These are phyloP conservation scores for Candida michaelii DNA, from an alignment of 805 yeast species.

Conservation along the genomic window DNA sequence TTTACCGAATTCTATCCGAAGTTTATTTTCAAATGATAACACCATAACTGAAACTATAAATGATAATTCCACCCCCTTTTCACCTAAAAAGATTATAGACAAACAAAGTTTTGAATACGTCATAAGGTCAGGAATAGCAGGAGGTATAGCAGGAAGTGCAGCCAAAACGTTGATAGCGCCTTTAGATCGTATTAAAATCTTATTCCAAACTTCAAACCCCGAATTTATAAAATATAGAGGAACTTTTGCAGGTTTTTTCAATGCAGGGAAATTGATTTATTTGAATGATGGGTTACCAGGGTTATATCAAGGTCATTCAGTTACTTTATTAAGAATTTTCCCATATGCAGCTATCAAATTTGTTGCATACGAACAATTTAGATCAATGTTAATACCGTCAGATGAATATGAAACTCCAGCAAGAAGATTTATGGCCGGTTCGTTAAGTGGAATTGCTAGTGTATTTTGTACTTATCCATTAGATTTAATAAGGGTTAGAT, in stretches of 20 bases:
- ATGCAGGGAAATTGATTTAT: constrained; percentile 71
- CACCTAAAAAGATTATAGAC: constrained; percentile 42
- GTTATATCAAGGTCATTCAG: constrained; percentile 93
- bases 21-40: constrained; percentile 7
- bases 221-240: constrained; percentile 81
- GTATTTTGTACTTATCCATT: constrained; percentile 91
- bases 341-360: constrained; percentile 98
- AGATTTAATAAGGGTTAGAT: constrained; percentile 83
- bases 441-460: constrained; percentile 82
- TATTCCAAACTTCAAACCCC: constrained; percentile 94
- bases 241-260: constrained; percentile 68
- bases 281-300: constrained; percentile 72
- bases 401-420: constrained; percentile 73
- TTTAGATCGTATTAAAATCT: constrained; percentile 87
- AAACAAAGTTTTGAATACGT: constrained; percentile 78
- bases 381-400: constrained; percentile 75
- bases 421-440: constrained; percentile 83
- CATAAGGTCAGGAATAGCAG: constrained; percentile 82
- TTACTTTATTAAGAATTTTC: constrained; percentile 84
- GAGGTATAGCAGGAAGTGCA: constrained; percentile 94
- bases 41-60: constrained; percentile 17
- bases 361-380: constrained; percentile 91
- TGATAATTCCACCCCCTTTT: constrained; percentile 32
- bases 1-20: constrained; percentile 1
- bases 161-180: constrained; percentile 97